These are phyloP conservation scores for Paramecium tetraurelia DNA, from an alignment of 73 alveolate genomes.

Conservation along the genomic window DNA sequence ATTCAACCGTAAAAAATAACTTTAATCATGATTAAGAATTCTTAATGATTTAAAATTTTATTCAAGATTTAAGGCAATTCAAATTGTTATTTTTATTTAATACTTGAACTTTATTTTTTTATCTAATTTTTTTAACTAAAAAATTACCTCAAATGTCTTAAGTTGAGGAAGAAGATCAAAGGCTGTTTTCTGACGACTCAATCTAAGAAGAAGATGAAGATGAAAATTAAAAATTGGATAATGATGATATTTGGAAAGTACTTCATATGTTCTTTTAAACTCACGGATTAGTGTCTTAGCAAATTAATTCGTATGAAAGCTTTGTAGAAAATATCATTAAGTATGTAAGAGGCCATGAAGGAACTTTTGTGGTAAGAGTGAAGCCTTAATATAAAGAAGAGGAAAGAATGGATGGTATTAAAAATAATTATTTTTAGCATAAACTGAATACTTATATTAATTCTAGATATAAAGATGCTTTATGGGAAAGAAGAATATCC, in stretches of 20 bases:
- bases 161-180: constrained; percentile 56
- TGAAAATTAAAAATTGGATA: constrained; percentile 60
- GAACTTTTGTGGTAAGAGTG: constrained; percentile 60
- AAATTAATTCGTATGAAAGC: constrained; percentile 70
- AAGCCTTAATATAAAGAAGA: constrained; percentile 61
- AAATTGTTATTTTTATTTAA: too few species aligned
- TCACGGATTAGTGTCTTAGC: constrained; percentile 73
- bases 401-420: constrained; percentile 34
- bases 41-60: too few species aligned
- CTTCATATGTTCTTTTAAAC: constrained; percentile 65
- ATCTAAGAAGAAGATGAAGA: constrained; percentile 61
- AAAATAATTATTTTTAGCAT: neutral
- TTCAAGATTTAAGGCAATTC: too few species aligned
- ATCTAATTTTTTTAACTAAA: neutral
- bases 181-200: constrained; percentile 1
- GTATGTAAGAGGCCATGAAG: constrained; percentile 70
- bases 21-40: too few species aligned
- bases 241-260: constrained; percentile 77
- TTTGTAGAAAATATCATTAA: constrained; percentile 68
- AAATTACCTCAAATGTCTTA: constrained; percentile 12
- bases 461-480: constrained; percentile 63
- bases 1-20: too few species aligned
- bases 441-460: constrained; percentile 52
- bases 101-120: neutral
- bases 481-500: constrained; percentile 56